A percentile compares a stretch with the other conserved stretches of the same genome.
Conservation (phyloP, 257 asterid species). For the Capsicum baccatum region DNA sequence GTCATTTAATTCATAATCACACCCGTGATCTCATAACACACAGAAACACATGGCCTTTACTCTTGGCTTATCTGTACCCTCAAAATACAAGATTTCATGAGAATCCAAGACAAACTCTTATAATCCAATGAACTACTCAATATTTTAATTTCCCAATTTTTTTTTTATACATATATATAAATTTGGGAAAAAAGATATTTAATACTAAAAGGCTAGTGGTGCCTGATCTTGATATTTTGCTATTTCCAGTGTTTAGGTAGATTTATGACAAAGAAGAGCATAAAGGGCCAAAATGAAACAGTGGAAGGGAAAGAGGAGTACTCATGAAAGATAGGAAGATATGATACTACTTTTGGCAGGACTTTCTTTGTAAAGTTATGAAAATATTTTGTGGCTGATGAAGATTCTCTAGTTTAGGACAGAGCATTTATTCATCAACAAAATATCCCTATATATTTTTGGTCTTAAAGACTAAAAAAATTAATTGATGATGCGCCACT, state of each 20-base stretch:
- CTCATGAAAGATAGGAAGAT: slow-evolving; percentile 32
- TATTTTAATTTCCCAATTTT: background rate
- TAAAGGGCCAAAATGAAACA: slow-evolving; percentile 36
- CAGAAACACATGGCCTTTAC: slow-evolving; percentile 32
- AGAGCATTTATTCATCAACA: slow-evolving; percentile 20
- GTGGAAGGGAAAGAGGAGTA: slow-evolving; percentile 24
- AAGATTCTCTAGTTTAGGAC: slow-evolving; percentile 4
- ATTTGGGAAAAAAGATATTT: background rate
- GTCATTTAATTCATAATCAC: slow-evolving; percentile 49
- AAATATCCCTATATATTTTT: background rate
- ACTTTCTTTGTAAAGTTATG: slow-evolving; percentile 26
- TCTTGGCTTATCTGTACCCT: background rate
- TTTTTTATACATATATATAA: background rate
- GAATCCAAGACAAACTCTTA: slow-evolving; percentile 1
- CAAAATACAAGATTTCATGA: slow-evolving; percentile 10
- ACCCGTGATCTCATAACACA: slow-evolving; percentile 46
- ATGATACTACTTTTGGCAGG: slow-evolving; percentile 37
- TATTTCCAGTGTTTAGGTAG: background rate
- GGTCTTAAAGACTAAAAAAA: background rate
- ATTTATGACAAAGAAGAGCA: slow-evolving; percentile 26
- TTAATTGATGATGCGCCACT: slow-evolving; percentile 8
- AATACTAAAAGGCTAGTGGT: background rate
- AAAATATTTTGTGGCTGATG: slow-evolving; percentile 28
- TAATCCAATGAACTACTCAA: background rate
- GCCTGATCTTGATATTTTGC: background rate